Percentiles rank a stretch among this genome's conserved stretches.
Conservation (phyloP, 345 rosid species). For the Euphorbia lathyris region DNA sequence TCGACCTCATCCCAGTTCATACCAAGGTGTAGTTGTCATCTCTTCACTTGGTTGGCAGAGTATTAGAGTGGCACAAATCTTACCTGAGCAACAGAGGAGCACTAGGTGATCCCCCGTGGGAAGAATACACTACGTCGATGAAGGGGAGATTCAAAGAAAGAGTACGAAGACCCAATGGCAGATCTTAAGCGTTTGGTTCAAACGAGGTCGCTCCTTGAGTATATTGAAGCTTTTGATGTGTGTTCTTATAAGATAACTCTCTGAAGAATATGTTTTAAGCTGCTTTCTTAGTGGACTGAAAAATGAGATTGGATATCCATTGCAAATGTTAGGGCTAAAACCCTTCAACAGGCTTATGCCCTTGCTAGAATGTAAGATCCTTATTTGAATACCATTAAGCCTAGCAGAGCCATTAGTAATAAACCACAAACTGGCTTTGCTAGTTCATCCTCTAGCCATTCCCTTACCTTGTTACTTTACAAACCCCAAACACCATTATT, state of each 20-base stretch:
- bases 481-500: too few relatives aligned
- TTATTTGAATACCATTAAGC: too few relatives aligned
- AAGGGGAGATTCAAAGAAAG: neutral
- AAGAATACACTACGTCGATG: neutral
- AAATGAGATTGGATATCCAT: neutral
- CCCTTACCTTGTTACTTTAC: too few relatives aligned
- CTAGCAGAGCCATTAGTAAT: too few relatives aligned
- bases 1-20: neutral
- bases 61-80: neutral
- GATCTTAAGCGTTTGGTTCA: neutral
- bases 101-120: neutral
- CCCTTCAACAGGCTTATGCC: neutral
- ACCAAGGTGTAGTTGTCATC: neutral
- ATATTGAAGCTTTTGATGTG: neutral
- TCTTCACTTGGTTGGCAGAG: neutral
- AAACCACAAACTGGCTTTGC: too few relatives aligned
- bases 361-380: neutral
- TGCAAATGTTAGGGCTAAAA: neutral
- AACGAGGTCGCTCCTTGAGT: neutral
- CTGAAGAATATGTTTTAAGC: neutral
- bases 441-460: too few relatives aligned
- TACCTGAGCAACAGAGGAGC: neutral
- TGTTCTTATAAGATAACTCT: neutral
- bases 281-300: neutral
- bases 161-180: neutral